Evolutionary conservation across 768 basidiomycete genomes (phyloP).

Genomic region (Leccinum disarticulatum): DNA sequence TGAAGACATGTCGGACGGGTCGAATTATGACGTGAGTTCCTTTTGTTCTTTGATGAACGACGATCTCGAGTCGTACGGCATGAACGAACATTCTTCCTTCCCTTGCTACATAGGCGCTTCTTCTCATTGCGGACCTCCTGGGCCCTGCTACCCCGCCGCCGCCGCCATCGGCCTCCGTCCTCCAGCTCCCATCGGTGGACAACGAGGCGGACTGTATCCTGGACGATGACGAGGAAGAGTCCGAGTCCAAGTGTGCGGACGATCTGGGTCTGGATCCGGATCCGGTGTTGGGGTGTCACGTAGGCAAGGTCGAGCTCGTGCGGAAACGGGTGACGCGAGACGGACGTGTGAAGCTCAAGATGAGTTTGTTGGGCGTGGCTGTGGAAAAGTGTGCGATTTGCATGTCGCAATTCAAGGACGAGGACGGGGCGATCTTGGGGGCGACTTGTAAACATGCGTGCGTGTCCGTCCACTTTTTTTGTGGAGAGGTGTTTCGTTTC

Average conservation of each 20-base stretch:
- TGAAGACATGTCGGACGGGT: conserved; percentile 40
- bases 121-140: conserved; percentile 59
- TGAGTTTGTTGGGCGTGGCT: conserved; percentile 56
- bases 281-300: conserved; percentile 24
- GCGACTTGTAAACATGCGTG: conserved; percentile 60
- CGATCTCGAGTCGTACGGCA: conserved; percentile 20
- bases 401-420: conserved; percentile 63
- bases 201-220: conserved; percentile 2
- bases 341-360: conserved; percentile 71
- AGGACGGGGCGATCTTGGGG: conserved; percentile 55
- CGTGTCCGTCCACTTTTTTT: conserved; percentile 15
- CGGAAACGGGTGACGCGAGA: conserved; percentile 59
- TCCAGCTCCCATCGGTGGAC: conserved; percentile 4
- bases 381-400: conserved; percentile 78
- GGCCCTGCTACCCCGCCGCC: conserved; percentile 45
- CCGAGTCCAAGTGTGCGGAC: not conserved
- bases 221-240: conserved; percentile 4
- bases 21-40: conserved; percentile 63
- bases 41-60: conserved; percentile 17
- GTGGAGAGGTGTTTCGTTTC: not conserved
- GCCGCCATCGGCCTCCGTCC: conserved; percentile 3
- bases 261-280: not conserved
- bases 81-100: conserved; percentile 14
- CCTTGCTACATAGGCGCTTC: conserved; percentile 47
- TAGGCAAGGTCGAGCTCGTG: conserved; percentile 53